These are phyloP conservation scores for Monosporascus sp. DNA, from an alignment of 2,329 filamentous ascomycete species.

Conservation along the genomic window DNA sequence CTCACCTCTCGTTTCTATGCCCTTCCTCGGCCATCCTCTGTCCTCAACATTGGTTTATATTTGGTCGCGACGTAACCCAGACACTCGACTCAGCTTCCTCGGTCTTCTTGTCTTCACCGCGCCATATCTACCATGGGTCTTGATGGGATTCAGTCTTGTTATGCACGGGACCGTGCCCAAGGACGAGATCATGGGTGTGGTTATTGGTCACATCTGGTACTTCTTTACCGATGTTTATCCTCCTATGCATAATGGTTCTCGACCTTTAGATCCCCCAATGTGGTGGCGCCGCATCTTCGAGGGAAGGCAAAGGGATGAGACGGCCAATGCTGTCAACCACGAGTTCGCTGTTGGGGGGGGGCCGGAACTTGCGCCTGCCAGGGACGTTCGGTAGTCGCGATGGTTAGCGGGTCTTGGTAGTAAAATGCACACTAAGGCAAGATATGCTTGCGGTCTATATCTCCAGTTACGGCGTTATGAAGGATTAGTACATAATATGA, in stretches of 20 bases:
- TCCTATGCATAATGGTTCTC: conserved; percentile 75
- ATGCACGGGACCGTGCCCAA: conserved; percentile 86
- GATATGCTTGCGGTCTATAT: no score
- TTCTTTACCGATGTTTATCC: conserved; percentile 98
- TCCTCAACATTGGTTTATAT: conserved; percentile 95
- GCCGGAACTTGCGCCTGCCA: conserved; percentile 52
- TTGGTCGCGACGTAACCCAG: conserved; percentile 92
- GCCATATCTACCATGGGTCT: conserved; percentile 91
- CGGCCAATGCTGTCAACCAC: conserved; percentile 51
- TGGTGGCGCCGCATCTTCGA: conserved; percentile 90
- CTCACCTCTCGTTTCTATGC: conserved; percentile 83
- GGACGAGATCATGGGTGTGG: conserved; percentile 92
- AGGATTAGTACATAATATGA: no score
- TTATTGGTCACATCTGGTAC: conserved; percentile 95
- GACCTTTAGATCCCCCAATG: conserved; percentile 79
- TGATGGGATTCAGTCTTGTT: conserved; percentile 89
- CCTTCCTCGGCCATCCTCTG: conserved; percentile 88
- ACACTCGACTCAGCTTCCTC: conserved; percentile 82
- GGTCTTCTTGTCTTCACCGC: conserved; percentile 88
- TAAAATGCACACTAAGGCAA: no score
- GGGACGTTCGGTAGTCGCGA: conserved; percentile 23
- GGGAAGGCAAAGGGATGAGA: conserved; percentile 42
- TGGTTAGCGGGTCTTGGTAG: no score
- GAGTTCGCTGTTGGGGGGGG: conserved; percentile 57
- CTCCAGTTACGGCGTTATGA: no score